Base-by-base conservation (phyloP, 345 rosid species). In the Eucalyptus guilfoylei region DNA sequence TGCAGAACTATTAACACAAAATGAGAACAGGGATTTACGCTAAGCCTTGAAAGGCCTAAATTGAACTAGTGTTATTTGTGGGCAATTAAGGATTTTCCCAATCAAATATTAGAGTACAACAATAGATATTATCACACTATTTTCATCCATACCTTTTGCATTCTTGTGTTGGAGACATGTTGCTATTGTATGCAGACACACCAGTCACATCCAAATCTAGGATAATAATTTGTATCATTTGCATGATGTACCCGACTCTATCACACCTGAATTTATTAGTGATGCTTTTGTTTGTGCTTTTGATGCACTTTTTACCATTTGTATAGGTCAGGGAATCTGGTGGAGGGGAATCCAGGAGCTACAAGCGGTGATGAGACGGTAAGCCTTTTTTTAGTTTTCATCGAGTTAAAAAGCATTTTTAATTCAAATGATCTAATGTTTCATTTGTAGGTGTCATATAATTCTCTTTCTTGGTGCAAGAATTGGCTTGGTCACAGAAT, bases 401-500 rank as follows among this genome's bases (percentile, higher is more conserved):
- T 44, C 54, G 32, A 83, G 64, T 58, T 88, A 88, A 49, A 26
- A n/a, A 81, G 2, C 15, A 11, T 26, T 86, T 86, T 32, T 23
- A 12, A 60, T 85, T 76, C 83, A 67, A 76, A 40, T 76, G 85
- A 76, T 64, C 72, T 86, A 44, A 24, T 60, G 83, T 80, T 85
- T 87, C 42, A 83, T 85, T 88, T 88, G 52, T 94, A 97, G 99
- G 99, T 97, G 72, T 95, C 99, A 3, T 98, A 98, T 90, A 95
- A 96, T 93, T 98, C 99, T 91, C 96, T 98, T 88, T 95, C 99
- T 90, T 95, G 97, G 94, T 98, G 99, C 94, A 98, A 98, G 95
- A 95, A 92, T 92, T 98, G 99, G 99, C 97, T 98, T 48, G 99
- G 99, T 86, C 92, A 95, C 83, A 94, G 90, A 91, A 99, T 97